Conservation (phyloP, 2,329 filamentous ascomycete species). For the Colletotrichum cuscutae region DNA sequence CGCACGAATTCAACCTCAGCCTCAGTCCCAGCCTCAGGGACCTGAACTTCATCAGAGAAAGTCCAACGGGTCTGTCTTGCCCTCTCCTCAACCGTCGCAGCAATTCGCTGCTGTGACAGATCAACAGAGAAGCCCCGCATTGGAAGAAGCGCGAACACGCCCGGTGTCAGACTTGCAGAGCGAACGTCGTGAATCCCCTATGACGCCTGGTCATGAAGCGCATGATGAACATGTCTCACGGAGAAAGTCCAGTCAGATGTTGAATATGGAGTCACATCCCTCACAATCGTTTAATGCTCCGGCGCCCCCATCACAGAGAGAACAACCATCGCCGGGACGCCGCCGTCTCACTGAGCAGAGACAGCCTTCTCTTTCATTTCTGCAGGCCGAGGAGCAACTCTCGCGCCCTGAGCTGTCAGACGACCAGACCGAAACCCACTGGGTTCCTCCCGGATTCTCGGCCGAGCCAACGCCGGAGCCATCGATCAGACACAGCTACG, state of each 20-base stretch:
- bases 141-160: neutral
- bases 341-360: neutral
- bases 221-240: neutral
- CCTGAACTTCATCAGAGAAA: neutral
- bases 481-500: neutral
- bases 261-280: neutral
- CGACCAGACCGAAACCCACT: neutral
- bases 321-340: neutral
- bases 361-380: neutral
- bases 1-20: neutral
- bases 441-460: neutral
- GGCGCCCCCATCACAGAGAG: neutral
- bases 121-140: neutral
- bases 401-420: neutral
- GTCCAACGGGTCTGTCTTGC: neutral
- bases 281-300: neutral
- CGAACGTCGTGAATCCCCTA: neutral
- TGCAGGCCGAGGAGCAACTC: neutral
- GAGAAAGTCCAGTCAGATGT: neutral
- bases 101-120: neutral
- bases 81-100: conserved; percentile 1
- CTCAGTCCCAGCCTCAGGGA: neutral
- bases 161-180: neutral
- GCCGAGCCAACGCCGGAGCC: neutral
- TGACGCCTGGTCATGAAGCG: neutral